These are phyloP conservation scores for Pneumocystis canis DNA, from an alignment of 1,139 yeast species.

Conservation along the genomic window DNA sequence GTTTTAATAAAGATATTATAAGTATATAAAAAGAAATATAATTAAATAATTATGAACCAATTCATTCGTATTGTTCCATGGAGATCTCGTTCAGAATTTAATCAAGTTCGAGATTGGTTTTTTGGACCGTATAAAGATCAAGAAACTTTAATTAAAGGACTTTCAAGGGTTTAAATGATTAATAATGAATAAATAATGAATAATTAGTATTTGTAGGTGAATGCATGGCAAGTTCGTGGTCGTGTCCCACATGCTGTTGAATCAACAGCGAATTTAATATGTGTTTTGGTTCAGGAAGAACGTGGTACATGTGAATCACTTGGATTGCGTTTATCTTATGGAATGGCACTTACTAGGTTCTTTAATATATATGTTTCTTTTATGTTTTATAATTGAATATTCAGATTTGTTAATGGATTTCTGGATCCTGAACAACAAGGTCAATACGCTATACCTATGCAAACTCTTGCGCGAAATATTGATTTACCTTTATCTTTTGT, in stretches of 20 bases:
- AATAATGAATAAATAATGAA: background rate
- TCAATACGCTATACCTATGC: slow-evolving; percentile 63
- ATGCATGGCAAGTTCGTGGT: slow-evolving; percentile 32
- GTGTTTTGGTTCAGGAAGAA: slow-evolving; percentile 39
- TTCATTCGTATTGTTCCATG: background rate
- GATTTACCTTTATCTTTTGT: slow-evolving; percentile 73
- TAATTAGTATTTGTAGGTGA: background rate
- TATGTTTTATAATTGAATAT: background rate
- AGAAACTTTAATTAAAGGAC: background rate
- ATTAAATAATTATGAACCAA: background rate
- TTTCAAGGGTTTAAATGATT: background rate
- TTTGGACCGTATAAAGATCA: background rate
- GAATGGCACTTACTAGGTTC: slow-evolving; percentile 58
- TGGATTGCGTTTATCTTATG: slow-evolving; percentile 18
- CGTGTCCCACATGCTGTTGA: slow-evolving; percentile 70
- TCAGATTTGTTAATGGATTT: slow-evolving; percentile 80
- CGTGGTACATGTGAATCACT: slow-evolving; percentile 17
- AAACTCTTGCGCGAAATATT: slow-evolving; percentile 52
- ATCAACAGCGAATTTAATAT: slow-evolving; percentile 47
- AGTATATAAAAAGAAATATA: background rate
- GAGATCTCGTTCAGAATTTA: background rate
- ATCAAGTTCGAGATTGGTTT: background rate
- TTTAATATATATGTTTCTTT: slow-evolving; percentile 24
- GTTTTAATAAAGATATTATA: background rate
- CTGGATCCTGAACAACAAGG: slow-evolving; percentile 79